Conservation (phyloP, 805 yeast genomes). For the Monosporozyma servazzii region DNA sequence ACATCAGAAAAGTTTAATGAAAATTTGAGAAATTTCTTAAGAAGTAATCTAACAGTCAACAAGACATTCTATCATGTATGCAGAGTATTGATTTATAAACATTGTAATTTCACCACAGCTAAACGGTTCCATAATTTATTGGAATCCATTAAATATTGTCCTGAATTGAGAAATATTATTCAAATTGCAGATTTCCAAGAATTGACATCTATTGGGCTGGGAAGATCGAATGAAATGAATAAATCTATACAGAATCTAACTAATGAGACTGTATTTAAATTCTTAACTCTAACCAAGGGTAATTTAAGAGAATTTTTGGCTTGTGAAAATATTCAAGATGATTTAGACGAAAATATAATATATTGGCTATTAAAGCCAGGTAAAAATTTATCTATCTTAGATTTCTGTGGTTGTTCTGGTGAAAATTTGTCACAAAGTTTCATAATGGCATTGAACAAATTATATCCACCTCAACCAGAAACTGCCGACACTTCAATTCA, state of each 20-base stretch:
- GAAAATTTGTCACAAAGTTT: conserved; percentile 52
- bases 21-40: conserved; percentile 42
- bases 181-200: conserved; percentile 78
- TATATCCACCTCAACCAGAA: conserved; percentile 15
- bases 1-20: conserved; percentile 35
- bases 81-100: conserved; percentile 50
- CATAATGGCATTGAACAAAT: conserved; percentile 25
- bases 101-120: conserved; percentile 70
- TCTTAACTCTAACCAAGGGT: conserved; percentile 49
- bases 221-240: conserved; percentile 83
- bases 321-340: conserved; percentile 78
- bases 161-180: conserved; percentile 46
- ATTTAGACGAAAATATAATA: conserved; percentile 46
- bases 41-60: conserved; percentile 46
- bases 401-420: conserved; percentile 83
- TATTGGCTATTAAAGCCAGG: conserved; percentile 25
- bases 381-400: conserved; percentile 52
- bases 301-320: conserved; percentile 72
- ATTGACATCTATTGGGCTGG: conserved; percentile 81
- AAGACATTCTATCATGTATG: conserved; percentile 50
- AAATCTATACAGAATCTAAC: conserved; percentile 88
- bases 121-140: conserved; percentile 68
- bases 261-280: conserved; percentile 54
- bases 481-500: conserved; percentile 1
- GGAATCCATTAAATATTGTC: conserved; percentile 39